phyloP scores from a whole-genome alignment of 2,329 filamentous ascomycete genomes.

The Achaetomium macrosporum region DNA sequence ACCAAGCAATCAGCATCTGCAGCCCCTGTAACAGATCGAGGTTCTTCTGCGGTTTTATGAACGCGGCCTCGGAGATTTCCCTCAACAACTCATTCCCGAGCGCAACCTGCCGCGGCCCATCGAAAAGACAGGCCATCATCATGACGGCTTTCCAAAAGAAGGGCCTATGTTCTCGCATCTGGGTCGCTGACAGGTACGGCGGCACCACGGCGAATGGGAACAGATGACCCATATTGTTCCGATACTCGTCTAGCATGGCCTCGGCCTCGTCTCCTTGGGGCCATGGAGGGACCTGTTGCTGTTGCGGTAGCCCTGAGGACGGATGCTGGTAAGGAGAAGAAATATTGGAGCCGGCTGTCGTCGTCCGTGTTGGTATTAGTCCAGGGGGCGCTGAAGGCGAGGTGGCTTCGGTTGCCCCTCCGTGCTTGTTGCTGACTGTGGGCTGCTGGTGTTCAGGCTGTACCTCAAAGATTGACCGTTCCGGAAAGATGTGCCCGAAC shows the following conservation, averaged over 20 bases:
- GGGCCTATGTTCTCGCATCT: constrained; percentile 36
- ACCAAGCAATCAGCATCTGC: constrained; percentile 43
- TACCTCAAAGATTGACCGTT: neutral
- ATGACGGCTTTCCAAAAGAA: constrained; percentile 47
- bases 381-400: neutral
- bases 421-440: neutral
- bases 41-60: constrained; percentile 38
- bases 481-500: constrained; percentile 34
- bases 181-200: constrained; percentile 29
- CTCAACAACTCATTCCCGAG: constrained; percentile 40
- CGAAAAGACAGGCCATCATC: constrained; percentile 38
- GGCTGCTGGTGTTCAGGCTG: neutral
- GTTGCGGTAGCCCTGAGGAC: neutral
- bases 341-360: neutral
- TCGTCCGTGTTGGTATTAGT: neutral
- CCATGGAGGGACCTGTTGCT: constrained; percentile 31
- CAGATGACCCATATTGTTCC: constrained; percentile 30
- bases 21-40: constrained; percentile 45
- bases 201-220: constrained; percentile 44
- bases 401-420: neutral
- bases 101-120: constrained; percentile 39
- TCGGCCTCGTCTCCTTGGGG: constrained; percentile 38
- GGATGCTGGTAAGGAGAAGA: neutral
- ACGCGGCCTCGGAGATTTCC: constrained; percentile 37
- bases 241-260: constrained; percentile 34